Evolutionary conservation across 805 yeast species (phyloP).

Genomic region (Zygosaccharomyces gambellarensis): DNA sequence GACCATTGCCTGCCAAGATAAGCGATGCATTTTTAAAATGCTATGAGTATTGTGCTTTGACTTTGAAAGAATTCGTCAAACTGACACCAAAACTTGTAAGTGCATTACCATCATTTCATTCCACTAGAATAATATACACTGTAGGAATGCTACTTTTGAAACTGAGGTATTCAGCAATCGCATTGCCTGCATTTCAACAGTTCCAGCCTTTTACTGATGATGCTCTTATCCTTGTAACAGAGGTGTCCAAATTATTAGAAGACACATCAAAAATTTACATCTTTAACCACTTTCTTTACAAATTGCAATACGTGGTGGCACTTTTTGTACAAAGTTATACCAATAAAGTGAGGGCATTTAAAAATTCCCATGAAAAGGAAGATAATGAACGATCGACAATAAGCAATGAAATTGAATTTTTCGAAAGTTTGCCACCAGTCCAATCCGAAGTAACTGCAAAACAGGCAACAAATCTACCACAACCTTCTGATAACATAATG

Average conservation of each 20-base stretch:
- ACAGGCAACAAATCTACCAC: neutral
- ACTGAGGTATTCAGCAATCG: constrained; percentile 49
- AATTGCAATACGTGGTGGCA: constrained; percentile 51
- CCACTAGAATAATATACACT: constrained; percentile 56
- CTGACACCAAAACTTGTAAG: constrained; percentile 46
- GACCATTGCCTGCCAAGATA: constrained; percentile 29
- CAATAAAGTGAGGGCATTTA: constrained; percentile 41
- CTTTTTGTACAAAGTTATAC: constrained; percentile 59
- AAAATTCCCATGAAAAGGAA: neutral
- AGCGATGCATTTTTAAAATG: constrained; percentile 46
- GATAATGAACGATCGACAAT: neutral
- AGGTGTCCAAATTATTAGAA: constrained; percentile 25
- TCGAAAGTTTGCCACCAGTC: neutral
- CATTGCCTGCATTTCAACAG: constrained; percentile 44
- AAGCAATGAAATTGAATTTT: neutral
- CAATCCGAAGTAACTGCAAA: neutral
- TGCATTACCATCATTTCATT: constrained; percentile 51
- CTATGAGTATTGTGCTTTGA: constrained; percentile 48
- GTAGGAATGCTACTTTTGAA: constrained; percentile 56
- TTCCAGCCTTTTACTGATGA: constrained; percentile 45
- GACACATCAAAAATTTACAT: constrained; percentile 35
- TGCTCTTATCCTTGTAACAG: constrained; percentile 34
- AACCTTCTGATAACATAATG: neutral
- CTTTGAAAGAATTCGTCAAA: constrained; percentile 46
- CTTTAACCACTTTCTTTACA: constrained; percentile 47